Conservation (phyloP, 2,329 filamentous ascomycete genomes). For the Ceratocystis lukuohia region DNA sequence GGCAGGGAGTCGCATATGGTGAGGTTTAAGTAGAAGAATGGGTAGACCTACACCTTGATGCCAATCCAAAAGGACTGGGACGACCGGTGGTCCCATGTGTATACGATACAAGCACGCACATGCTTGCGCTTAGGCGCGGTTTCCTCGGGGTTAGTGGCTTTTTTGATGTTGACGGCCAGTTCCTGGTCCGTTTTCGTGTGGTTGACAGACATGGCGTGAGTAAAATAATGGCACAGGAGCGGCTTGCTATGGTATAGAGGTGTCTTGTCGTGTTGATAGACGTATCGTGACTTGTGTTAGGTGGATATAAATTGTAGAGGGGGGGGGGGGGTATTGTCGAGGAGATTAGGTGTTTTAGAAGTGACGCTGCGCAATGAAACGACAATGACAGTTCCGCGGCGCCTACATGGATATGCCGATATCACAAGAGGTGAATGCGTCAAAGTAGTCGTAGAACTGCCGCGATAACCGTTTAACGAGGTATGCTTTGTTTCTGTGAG, state of each 20-base stretch:
- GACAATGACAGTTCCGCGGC: neutral
- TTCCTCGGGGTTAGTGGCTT: conserved; percentile 56
- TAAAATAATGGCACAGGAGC: neutral
- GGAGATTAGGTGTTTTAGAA: neutral
- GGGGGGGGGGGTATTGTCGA: neutral
- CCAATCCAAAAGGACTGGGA: conserved; percentile 91
- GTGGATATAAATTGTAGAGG: neutral
- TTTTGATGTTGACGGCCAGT: conserved; percentile 56
- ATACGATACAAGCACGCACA: conserved; percentile 94
- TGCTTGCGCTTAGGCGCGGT: conserved; percentile 69
- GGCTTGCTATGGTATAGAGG: neutral
- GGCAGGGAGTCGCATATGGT: conserved; percentile 1
- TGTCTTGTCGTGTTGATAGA: too few relatives aligned
- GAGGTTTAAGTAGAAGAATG: neutral
- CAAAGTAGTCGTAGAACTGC: neutral
- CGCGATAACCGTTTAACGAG: neutral
- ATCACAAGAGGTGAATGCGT: neutral
- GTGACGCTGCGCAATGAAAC: neutral
- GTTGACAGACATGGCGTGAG: conserved; percentile 16
- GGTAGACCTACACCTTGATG: conserved; percentile 77
- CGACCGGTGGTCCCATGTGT: conserved; percentile 98
- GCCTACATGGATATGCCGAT: neutral
- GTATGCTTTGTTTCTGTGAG: too few relatives aligned
- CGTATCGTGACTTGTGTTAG: too few relatives aligned
- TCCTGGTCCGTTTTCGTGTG: conserved; percentile 49